Percentiles rank a stretch among this genome's conserved stretches.
These are phyloP conservation scores for Byssothecium circinans DNA, from an alignment of 2,329 filamentous ascomycete species.

Conservation along the genomic window DNA sequence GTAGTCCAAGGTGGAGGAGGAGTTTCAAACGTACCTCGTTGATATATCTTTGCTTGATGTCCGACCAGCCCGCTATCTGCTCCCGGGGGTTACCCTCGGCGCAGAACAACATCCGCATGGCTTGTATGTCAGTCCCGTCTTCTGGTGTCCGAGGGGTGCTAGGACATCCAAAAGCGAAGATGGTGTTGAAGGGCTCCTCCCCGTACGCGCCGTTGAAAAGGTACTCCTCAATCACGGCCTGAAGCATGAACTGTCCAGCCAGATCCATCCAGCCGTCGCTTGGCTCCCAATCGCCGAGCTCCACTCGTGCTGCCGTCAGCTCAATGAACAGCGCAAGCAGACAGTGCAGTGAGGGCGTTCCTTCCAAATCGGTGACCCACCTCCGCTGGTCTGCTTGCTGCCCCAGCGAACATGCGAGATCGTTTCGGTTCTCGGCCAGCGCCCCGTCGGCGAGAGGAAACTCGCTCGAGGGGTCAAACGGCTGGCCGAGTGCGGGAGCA, in stretches of 20 bases:
- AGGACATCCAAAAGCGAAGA: conserved; percentile 51
- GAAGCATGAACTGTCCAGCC: conserved; percentile 52
- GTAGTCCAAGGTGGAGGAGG: not conserved
- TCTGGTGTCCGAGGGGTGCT: conserved; percentile 20
- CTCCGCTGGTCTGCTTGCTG: conserved; percentile 26
- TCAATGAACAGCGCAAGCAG: conserved; percentile 53
- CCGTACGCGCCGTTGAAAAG: conserved; percentile 43
- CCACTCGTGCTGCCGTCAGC: conserved; percentile 50
- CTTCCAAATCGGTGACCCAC: conserved; percentile 40
- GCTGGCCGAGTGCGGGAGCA: conserved; percentile 20
- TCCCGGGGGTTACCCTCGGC: conserved; percentile 31
- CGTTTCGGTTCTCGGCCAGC: conserved; percentile 30
- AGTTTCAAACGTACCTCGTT: conserved; percentile 18
- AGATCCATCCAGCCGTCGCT: conserved; percentile 50
- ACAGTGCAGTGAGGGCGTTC: conserved; percentile 43
- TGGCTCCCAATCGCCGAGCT: conserved; percentile 37
- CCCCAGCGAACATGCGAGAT: conserved; percentile 26
- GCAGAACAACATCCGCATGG: conserved; percentile 41
- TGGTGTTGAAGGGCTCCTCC: conserved; percentile 43
- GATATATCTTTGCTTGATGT: conserved; percentile 40
- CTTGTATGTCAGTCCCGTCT: conserved; percentile 31
- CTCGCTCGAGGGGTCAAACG: conserved; percentile 29
- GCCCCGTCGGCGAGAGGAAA: conserved; percentile 32
- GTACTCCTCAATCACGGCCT: conserved; percentile 55
- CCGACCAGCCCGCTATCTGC: conserved; percentile 42